Percentiles rank a stretch among this genome's conserved stretches.
Evolutionary conservation across 805 yeast species (phyloP).

Genomic region (Sungouiella blattae): DNA sequence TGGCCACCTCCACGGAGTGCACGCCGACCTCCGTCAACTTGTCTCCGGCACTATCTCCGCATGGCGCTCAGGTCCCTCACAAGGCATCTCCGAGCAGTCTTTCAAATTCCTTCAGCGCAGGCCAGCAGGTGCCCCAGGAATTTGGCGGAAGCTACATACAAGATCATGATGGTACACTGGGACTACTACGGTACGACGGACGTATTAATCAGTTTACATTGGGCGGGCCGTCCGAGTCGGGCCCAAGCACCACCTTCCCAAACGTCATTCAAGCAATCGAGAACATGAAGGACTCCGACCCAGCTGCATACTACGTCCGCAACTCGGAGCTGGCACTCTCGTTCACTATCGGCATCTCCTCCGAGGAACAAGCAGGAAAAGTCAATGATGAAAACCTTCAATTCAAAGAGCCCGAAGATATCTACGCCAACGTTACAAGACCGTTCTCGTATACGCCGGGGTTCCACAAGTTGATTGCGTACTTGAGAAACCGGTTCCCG

Average conservation of each 20-base stretch:
- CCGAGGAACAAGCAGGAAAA: conserved; percentile 3
- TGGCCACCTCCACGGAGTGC: conserved; percentile 31
- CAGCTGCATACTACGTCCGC: conserved; percentile 35
- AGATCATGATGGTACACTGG: background rate
- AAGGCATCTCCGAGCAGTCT: conserved; percentile 5
- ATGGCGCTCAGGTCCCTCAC: conserved; percentile 4
- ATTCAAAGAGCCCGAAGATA: conserved; percentile 66
- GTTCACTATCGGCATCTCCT: conserved; percentile 42
- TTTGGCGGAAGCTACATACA: too few species aligned
- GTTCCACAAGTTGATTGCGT: conserved; percentile 74
- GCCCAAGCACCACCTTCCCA: conserved; percentile 49
- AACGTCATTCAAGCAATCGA: conserved; percentile 51
- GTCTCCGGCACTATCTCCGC: conserved; percentile 40
- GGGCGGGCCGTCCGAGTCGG: conserved; percentile 48
- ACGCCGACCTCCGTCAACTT: conserved; percentile 34
- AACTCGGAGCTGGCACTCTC: conserved; percentile 43
- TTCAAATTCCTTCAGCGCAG: background rate
- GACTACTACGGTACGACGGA: background rate
- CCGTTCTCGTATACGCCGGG: conserved; percentile 93
- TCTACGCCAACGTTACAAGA: conserved; percentile 66
- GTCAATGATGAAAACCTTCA: conserved; percentile 10
- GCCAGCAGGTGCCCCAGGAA: background rate
- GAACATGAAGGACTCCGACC: conserved; percentile 35
- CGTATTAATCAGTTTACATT: conserved; percentile 65
- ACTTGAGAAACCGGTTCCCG: conserved; percentile 67